Percentiles rank a stretch among this genome's conserved stretches.
phyloP scores from a whole-genome alignment of 2,329 filamentous ascomycete species.

The Aotearoamyces nothofagi region DNA sequence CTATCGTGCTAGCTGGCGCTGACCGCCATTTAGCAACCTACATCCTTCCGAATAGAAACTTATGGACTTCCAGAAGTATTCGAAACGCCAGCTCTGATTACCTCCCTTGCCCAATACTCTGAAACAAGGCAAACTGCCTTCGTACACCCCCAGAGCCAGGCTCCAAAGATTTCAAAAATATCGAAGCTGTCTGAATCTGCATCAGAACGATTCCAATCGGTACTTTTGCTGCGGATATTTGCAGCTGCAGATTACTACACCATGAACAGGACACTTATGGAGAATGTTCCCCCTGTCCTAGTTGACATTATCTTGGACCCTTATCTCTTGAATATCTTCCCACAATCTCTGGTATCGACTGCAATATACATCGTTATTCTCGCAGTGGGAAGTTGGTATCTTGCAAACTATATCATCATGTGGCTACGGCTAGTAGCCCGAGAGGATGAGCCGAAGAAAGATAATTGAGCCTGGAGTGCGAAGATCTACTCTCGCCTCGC shows the following conservation, averaged over 20 bases:
- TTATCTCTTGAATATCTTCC: constrained; percentile 65
- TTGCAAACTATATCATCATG: constrained; percentile 13
- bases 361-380: constrained; percentile 51
- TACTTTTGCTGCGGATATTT: constrained; percentile 43
- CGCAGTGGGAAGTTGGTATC: constrained; percentile 23
- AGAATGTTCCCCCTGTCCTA: constrained; percentile 52
- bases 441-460: constrained; percentile 1
- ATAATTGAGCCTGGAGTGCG: too few relatives aligned
- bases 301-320: constrained; percentile 81
- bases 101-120: constrained; percentile 49
- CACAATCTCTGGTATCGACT: constrained; percentile 61
- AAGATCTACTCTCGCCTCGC: too few relatives aligned
- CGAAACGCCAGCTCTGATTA: constrained; percentile 43
- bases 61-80: constrained; percentile 47
- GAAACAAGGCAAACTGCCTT: constrained; percentile 26
- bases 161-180: constrained; percentile 5
- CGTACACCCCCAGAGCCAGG: constrained; percentile 6
- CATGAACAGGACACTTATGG: constrained; percentile 60
- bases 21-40: constrained; percentile 89
- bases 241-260: constrained; percentile 79
- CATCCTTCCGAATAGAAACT: constrained; percentile 55
- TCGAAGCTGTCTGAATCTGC: constrained; percentile 3
- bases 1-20: too few relatives aligned
- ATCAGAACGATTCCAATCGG: constrained; percentile 10
- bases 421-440: constrained; percentile 9